A percentile compares a stretch with the other conserved stretches of the same genome.
Conservation (phyloP, 1,284 basidiomycete genomes). For the Trametes hirsuta region DNA sequence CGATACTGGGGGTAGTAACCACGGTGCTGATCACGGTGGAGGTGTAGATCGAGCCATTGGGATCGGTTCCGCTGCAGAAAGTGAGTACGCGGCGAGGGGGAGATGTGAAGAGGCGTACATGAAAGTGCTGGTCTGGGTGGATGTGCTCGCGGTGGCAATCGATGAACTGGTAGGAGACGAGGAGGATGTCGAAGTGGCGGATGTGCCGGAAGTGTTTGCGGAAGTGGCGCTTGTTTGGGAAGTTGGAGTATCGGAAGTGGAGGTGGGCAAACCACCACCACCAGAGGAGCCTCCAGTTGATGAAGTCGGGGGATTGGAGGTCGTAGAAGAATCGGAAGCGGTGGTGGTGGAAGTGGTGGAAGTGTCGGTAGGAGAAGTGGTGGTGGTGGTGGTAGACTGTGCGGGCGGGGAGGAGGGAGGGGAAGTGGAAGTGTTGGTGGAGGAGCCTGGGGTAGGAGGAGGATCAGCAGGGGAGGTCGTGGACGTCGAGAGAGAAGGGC, state of each 20-base stretch:
- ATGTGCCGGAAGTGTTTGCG: neutral
- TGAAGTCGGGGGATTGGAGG: constrained; percentile 3
- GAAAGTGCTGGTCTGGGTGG: constrained; percentile 22
- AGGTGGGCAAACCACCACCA: neutral
- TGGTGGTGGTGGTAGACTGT: constrained; percentile 2
- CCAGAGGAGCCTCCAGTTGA: neutral
- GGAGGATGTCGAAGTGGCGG: constrained; percentile 2
- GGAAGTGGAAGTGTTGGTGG: constrained; percentile 1
- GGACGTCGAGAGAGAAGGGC: constrained; percentile 13
- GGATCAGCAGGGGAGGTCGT: constrained; percentile 12
- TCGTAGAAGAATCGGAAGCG: neutral
- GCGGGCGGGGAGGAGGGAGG: constrained; percentile 11
- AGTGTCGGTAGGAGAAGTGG: neutral
- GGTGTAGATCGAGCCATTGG: constrained; percentile 29
- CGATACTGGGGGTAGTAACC: constrained; percentile 10
- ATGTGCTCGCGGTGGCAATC: neutral
- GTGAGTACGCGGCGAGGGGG: neutral
- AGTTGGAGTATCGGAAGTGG: neutral
- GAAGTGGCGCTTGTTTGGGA: neutral
- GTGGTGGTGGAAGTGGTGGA: constrained; percentile 4
- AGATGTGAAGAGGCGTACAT: constrained; percentile 17
- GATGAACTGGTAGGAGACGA: constrained; percentile 5
- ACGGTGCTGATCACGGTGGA: constrained; percentile 26
- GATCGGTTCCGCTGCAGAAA: constrained; percentile 26
- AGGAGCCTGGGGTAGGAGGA: constrained; percentile 11